A percentile compares a stretch with the other conserved stretches of the same genome.
Evolutionary conservation across 2,329 filamentous ascomycete genomes (phyloP).

Genomic region (Clathrospora elynae): DNA sequence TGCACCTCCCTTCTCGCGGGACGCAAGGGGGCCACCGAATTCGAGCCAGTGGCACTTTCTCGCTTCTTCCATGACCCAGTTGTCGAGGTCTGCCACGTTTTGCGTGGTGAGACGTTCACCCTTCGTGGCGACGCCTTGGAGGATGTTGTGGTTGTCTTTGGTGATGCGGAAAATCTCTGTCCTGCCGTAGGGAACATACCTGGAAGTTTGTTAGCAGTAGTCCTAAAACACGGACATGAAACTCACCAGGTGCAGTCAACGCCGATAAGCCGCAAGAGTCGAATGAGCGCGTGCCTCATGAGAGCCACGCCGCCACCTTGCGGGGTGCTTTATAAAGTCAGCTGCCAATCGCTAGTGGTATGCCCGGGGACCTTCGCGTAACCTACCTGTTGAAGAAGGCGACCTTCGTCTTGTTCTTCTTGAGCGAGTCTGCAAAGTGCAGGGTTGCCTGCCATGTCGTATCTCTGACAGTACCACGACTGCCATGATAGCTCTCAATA

Average conservation of each 20-base stretch:
- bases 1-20: constrained; percentile 71
- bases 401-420: constrained; percentile 67
- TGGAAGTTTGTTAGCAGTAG: constrained; percentile 33
- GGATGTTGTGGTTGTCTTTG: constrained; percentile 87
- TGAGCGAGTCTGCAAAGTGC: constrained; percentile 67
- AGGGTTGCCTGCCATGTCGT: constrained; percentile 70
- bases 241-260: constrained; percentile 75
- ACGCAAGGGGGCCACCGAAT: constrained; percentile 68
- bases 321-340: constrained; percentile 60
- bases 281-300: constrained; percentile 78
- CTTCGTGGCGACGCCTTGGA: constrained; percentile 72
- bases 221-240: not conserved
- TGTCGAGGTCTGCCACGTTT: constrained; percentile 66
- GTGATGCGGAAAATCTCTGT: constrained; percentile 81
- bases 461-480: constrained; percentile 63
- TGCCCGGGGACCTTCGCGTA: not conserved
- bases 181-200: constrained; percentile 74
- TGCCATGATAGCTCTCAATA: constrained; percentile 63
- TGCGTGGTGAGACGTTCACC: constrained; percentile 67
- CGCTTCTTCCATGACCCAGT: constrained; percentile 77
- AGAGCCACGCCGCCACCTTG: constrained; percentile 83
- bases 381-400: constrained; percentile 71
- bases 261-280: constrained; percentile 69
- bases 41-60: constrained; percentile 71
- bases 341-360: not conserved